Evolutionary conservation across 1,284 basidiomycete genomes (phyloP).

Genomic region (Heterobasidion irregulare): DNA sequence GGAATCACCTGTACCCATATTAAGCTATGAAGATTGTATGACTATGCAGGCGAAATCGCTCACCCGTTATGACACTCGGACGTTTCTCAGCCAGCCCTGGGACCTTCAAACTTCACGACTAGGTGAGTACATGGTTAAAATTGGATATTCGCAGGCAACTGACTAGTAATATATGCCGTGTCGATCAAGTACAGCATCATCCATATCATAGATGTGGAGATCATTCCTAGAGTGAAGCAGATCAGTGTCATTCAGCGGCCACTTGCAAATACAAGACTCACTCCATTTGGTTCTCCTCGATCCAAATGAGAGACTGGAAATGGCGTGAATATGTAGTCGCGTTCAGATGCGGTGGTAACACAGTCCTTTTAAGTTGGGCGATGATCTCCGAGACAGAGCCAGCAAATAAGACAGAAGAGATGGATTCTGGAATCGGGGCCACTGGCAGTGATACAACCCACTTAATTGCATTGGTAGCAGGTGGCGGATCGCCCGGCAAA

Average conservation of each 20-base stretch:
- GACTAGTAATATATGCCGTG: conserved; percentile 35
- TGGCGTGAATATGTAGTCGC: conserved; percentile 32
- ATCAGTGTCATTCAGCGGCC: not conserved
- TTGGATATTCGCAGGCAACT: conserved; percentile 12
- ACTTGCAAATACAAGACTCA: conserved; percentile 22
- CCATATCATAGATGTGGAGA: conserved; percentile 49
- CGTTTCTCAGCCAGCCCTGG: conserved; percentile 60
- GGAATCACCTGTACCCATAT: conserved; percentile 32
- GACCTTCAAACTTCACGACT: conserved; percentile 36
- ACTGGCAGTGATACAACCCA: conserved; percentile 16
- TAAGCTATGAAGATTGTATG: not conserved
- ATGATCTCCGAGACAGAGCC: conserved; percentile 8
- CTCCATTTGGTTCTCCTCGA: conserved; percentile 52
- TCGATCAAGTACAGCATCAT: conserved; percentile 25
- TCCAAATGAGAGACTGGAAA: conserved; percentile 47
- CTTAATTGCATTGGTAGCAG: conserved; percentile 18
- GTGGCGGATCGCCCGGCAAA: conserved; percentile 36
- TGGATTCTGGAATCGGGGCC: conserved; percentile 2
- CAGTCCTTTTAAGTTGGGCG: conserved; percentile 14
- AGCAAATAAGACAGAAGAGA: conserved; percentile 8
- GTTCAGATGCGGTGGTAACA: conserved; percentile 31
- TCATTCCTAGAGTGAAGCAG: conserved; percentile 32
- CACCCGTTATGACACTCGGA: conserved; percentile 53
- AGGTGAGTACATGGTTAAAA: not conserved
- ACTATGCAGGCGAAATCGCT: conserved; percentile 9